Evolutionary conservation across 2,329 filamentous ascomycete species (phyloP), one percentile per base, ranked within the genome.

Genomic region (Chaetomiaceae sp.): DNA sequence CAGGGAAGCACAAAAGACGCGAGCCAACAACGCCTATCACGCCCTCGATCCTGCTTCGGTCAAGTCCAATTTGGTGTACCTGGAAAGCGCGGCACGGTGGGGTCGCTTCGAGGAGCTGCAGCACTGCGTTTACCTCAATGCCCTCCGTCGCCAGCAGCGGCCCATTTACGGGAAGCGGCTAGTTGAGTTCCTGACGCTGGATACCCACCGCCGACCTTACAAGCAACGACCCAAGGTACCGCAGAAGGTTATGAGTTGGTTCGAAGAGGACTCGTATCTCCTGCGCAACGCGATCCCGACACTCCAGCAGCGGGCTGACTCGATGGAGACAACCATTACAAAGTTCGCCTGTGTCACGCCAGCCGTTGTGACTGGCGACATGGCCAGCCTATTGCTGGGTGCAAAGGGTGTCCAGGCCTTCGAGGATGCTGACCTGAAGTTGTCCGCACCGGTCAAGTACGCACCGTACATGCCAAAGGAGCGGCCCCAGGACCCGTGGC

Each of bases 341-440:
- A 89, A 92, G 66, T 99, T 96, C 64, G 89, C 88, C 1, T 99
- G 92, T 63, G 84, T 96, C 30, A 97, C 94, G 0, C 94, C 94
- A 2, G 85, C 89, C 1, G 92, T 90, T 11, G 84, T 95, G 3
- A 90, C 90, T 0, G 81, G 86, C 27, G 90, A 95, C 59, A 76
- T 95, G 62, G 81, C 83, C 16, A 76, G 79, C 25, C 75, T 91
- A 21, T 67, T 88, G 1, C 74, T 94, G 6, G 87, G 87, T 0
- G 72, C 75, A 1, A 76, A 73, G 36, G 81, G 81, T 2, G 73
- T 83, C 1, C 72, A 80, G 41, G 75, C 75, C 0, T 80, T 89
- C 50, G 74, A 76, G 11, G 77, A 81, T 3, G 69, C 73, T 10
- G 78, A 82, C 50, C 74, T 85, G 41, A 76, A 75, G 55, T 71